Evolutionary conservation across 371 early-diverging fungal species (phyloP).

Genomic region (Zopfochytrium polystomum): DNA sequence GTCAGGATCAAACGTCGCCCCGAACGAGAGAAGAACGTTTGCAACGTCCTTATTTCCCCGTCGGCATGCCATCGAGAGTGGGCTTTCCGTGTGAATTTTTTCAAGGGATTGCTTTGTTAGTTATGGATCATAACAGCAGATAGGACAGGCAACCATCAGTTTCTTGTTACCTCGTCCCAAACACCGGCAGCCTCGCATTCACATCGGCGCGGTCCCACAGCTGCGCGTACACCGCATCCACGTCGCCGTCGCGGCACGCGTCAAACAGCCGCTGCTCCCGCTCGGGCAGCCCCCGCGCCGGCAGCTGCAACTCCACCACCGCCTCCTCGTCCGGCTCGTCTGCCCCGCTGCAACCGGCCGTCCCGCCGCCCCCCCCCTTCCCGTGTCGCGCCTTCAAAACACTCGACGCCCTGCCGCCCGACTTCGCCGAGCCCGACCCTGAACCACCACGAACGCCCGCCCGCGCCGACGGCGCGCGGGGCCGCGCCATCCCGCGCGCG

Average conservation of each 20-base stretch:
- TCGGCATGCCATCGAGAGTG: slow-evolving; percentile 41
- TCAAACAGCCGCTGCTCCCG: slow-evolving; percentile 24
- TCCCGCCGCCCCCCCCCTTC: too few species aligned
- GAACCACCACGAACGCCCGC: too few species aligned
- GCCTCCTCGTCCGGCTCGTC: too few species aligned
- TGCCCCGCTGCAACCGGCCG: too few species aligned
- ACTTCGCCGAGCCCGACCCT: too few species aligned
- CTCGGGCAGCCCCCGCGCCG: too few species aligned
- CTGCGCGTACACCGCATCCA: slow-evolving; percentile 38
- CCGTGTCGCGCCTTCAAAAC: too few species aligned
- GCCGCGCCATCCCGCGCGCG: too few species aligned
- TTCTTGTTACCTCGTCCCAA: slow-evolving; percentile 36
- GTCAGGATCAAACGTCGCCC: slow-evolving; percentile 39
- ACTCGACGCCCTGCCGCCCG: too few species aligned
- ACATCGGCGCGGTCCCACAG: slow-evolving; percentile 37
- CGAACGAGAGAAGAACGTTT: slow-evolving; percentile 39
- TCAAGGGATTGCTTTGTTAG: neutral
- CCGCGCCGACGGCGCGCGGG: too few species aligned
- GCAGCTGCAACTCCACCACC: too few species aligned
- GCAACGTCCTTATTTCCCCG: slow-evolving; percentile 30
- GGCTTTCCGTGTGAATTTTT: slow-evolving; percentile 20
- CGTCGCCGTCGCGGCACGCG: slow-evolving; percentile 34
- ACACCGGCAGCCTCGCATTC: slow-evolving; percentile 34
- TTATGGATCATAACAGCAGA: neutral
- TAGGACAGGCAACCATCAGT: neutral